phyloP scores from a whole-genome alignment of 2,329 filamentous ascomycete genomes.

The Orbilia oligospora region DNA sequence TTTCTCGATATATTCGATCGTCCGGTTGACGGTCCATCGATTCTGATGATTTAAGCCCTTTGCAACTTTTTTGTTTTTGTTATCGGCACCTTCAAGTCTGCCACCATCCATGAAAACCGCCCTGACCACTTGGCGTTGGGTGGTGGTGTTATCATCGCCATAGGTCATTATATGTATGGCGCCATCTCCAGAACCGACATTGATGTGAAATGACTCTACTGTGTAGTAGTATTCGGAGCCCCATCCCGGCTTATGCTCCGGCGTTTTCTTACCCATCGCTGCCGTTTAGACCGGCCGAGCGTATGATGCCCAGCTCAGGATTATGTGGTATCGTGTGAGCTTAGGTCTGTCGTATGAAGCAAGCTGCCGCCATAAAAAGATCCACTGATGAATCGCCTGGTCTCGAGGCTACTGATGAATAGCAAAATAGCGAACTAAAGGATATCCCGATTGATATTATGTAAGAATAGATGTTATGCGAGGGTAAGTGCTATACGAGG shows the following conservation, averaged over 20 bases:
- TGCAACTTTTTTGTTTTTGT: neutral
- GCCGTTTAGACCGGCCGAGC: slow-evolving; percentile 2
- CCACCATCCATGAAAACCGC: slow-evolving; percentile 57
- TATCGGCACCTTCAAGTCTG: neutral
- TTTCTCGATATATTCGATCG: neutral
- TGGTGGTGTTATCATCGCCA: neutral
- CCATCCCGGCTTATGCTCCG: too few species aligned
- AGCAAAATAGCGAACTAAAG: slow-evolving; percentile 1
- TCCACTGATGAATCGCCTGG: too few species aligned
- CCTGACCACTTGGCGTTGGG: neutral
- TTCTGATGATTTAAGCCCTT: neutral
- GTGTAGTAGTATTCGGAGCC: slow-evolving; percentile 5
- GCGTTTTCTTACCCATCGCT: neutral
- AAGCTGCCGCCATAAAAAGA: neutral
- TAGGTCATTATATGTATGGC: slow-evolving; percentile 47
- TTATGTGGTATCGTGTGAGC: slow-evolving; percentile 1
- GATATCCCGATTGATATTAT: slow-evolving; percentile 9
- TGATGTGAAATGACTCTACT: slow-evolving; percentile 45
- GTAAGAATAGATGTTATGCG: slow-evolving; percentile 9
- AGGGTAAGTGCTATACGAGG: slow-evolving; percentile 11
- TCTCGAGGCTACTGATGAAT: neutral
- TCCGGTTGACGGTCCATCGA: neutral
- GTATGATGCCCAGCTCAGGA: neutral
- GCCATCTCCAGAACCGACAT: slow-evolving; percentile 46
- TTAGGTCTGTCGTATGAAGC: slow-evolving; percentile 3